Conservation (phyloP, 768 basidiomycete species). For the Phaeotremella skinneri region DNA sequence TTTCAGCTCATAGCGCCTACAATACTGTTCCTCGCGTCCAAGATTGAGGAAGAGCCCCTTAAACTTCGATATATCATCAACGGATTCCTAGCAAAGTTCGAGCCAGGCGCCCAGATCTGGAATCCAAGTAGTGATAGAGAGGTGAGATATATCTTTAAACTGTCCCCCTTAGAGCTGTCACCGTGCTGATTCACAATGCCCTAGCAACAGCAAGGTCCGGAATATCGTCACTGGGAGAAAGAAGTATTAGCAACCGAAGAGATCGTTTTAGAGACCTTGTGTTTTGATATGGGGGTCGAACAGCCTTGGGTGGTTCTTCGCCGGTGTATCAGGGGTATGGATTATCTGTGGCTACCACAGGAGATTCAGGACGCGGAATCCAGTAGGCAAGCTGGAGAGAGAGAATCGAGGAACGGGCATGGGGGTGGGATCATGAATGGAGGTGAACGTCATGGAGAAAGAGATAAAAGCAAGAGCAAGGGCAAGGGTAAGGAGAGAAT, state of each 20-base stretch:
- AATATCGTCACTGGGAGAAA: slow-evolving; percentile 30
- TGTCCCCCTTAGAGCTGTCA: neutral
- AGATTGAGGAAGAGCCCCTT: slow-evolving; percentile 45
- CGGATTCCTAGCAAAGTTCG: slow-evolving; percentile 27
- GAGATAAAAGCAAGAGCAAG: slow-evolving; percentile 10
- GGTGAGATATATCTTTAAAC: slow-evolving; percentile 4
- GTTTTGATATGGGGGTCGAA: slow-evolving; percentile 48
- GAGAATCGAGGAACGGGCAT: slow-evolving; percentile 4
- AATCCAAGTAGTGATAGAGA: slow-evolving; percentile 11
- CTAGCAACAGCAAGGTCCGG: slow-evolving; percentile 17
- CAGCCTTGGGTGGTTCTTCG: slow-evolving; percentile 25
- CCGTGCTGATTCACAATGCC: too few relatives aligned
- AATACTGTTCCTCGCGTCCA: slow-evolving; percentile 47
- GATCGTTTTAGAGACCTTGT: slow-evolving; percentile 41
- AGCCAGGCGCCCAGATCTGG: slow-evolving; percentile 11
- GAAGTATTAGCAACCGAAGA: slow-evolving; percentile 45
- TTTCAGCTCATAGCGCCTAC: slow-evolving; percentile 40
- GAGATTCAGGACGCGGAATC: neutral
- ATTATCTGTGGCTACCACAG: neutral
- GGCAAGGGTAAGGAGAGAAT: slow-evolving; percentile 12
- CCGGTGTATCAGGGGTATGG: slow-evolving; percentile 15
- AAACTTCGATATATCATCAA: slow-evolving; percentile 37
- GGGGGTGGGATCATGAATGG: neutral
- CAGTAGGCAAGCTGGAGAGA: neutral
- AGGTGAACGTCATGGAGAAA: neutral